Percentiles rank a stretch among this genome's conserved stretches.
phyloP scores from a whole-genome alignment of 1,284 basidiomycete species.

The Austropuccinia psidii region DNA sequence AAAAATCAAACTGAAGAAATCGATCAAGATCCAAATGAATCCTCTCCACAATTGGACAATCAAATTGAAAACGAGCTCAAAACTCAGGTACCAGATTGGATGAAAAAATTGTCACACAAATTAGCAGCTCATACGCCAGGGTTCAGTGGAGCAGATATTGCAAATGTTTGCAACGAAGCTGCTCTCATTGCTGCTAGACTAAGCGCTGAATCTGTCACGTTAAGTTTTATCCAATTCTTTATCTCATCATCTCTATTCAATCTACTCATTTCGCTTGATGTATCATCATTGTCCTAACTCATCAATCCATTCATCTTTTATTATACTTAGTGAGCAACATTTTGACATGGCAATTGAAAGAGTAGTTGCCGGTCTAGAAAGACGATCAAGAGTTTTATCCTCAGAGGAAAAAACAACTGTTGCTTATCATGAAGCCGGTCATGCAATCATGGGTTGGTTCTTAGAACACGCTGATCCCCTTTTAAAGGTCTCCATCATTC shows the following conservation, averaged over 20 bases:
- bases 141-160: conserved; percentile 97
- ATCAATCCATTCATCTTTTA: neutral
- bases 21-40: too few relatives aligned
- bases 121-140: conserved; percentile 92
- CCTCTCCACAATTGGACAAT: conserved; percentile 21
- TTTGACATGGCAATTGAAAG: conserved; percentile 98
- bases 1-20: neutral
- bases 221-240: neutral
- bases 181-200: conserved; percentile 88
- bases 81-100: conserved; percentile 53
- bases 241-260: neutral
- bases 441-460: conserved; percentile 98
- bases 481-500: conserved; percentile 97
- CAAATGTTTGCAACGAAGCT: conserved; percentile 97
- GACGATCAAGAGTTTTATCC: conserved; percentile 86
- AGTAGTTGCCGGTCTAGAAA: conserved; percentile 92
- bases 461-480: conserved; percentile 93
- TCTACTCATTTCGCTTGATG: neutral
- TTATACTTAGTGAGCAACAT: conserved; percentile 56
- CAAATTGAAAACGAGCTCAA: conserved; percentile 38
- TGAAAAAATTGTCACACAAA: conserved; percentile 70
- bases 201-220: conserved; percentile 65
- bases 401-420: conserved; percentile 98
- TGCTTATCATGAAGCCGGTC: conserved; percentile 97
- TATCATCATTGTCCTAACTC: neutral